Conservation (phyloP, 805 yeast species). For the Kodamaea nitidulidarum region DNA sequence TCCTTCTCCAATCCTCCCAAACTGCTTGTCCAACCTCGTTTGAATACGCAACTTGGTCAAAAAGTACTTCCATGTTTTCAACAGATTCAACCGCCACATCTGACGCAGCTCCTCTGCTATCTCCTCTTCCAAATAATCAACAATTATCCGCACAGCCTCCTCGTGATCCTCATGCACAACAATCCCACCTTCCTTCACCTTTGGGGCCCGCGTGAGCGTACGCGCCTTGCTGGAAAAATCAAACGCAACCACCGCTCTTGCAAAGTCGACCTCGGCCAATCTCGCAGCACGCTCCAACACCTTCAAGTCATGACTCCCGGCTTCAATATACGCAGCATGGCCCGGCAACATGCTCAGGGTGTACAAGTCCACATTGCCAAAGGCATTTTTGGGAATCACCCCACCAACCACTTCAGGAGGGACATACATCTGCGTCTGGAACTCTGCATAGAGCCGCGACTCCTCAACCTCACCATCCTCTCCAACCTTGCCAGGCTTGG, state of each 20-base stretch:
- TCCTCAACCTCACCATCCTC: constrained; percentile 42
- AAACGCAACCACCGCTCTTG: constrained; percentile 83
- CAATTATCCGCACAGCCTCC: constrained; percentile 56
- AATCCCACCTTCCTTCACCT: constrained; percentile 70
- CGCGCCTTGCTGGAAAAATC: constrained; percentile 47
- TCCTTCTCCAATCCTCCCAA: constrained; percentile 36
- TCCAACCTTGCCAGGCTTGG: constrained; percentile 16
- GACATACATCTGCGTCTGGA: constrained; percentile 66
- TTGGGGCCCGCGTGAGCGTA: constrained; percentile 41
- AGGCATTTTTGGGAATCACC: constrained; percentile 66
- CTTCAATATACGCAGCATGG: constrained; percentile 59
- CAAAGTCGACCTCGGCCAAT: constrained; percentile 68
- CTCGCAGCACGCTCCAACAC: constrained; percentile 68
- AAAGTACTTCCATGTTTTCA: constrained; percentile 51
- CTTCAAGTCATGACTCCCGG: constrained; percentile 32
- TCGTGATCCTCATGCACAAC: constrained; percentile 60
- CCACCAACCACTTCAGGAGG: constrained; percentile 72
- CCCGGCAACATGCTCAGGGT: constrained; percentile 76
- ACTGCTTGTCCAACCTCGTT: constrained; percentile 43
- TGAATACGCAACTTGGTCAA: constrained; percentile 47
- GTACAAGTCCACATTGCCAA: constrained; percentile 81
- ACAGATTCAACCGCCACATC: constrained; percentile 45
- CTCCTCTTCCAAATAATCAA: constrained; percentile 47
- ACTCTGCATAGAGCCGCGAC: constrained; percentile 64
- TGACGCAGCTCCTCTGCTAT: constrained; percentile 43